Evolutionary conservation across 495 filamentous ascomycete genomes (phyloP).

Genomic region (Tuber brumale): DNA sequence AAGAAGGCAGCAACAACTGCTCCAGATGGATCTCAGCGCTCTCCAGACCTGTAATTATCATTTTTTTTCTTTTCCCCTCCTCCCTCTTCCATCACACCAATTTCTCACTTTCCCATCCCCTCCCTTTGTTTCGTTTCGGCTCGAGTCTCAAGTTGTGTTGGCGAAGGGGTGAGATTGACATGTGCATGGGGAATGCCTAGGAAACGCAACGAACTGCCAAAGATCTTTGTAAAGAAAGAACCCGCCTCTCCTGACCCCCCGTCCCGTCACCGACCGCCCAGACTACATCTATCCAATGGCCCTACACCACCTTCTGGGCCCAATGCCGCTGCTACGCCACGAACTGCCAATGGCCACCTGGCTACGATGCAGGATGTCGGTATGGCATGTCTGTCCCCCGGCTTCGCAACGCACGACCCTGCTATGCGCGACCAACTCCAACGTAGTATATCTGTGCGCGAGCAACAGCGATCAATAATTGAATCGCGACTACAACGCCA

Average conservation of each 20-base stretch:
- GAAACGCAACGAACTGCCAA: constrained; percentile 53
- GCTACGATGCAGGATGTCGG: constrained; percentile 91
- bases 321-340: constrained; percentile 53
- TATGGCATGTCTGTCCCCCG: constrained; percentile 87
- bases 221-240: constrained; percentile 95
- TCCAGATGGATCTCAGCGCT: constrained; percentile 29
- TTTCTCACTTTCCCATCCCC: constrained; percentile 1
- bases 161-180: constrained; percentile 29
- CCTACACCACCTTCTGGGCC: constrained; percentile 52
- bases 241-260: constrained; percentile 75
- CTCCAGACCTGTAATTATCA: constrained; percentile 28
- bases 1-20: constrained; percentile 23
- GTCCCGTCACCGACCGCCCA: constrained; percentile 75
- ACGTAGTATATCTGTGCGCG: constrained; percentile 83
- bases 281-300: constrained; percentile 76
- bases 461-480: constrained; percentile 91
- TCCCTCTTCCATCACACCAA: not conserved
- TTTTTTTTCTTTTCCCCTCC: constrained; percentile 12
- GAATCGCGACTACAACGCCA: constrained; percentile 84
- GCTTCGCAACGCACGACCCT: constrained; percentile 94
- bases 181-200: constrained; percentile 50
- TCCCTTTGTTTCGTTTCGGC: constrained; percentile 14
- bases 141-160: constrained; percentile 18
- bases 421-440: constrained; percentile 91
- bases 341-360: constrained; percentile 67